phyloP scores from a whole-genome alignment of 345 rosid species.

The Streptanthus diversifolius region DNA sequence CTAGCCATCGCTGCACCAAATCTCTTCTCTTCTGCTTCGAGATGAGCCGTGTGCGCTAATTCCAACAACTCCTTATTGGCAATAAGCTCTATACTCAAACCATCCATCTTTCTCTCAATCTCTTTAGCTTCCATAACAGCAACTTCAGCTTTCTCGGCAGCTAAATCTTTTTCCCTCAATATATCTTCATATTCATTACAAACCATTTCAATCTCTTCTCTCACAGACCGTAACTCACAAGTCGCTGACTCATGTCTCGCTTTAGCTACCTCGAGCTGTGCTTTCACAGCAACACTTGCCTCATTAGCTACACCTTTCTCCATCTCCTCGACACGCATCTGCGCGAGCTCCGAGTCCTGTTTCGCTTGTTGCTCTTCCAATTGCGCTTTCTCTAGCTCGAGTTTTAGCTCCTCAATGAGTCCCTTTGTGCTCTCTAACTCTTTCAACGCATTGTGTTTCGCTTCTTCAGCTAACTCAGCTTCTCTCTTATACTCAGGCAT shows the following conservation, averaged over 20 bases:
- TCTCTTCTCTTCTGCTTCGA: conserved; percentile 89
- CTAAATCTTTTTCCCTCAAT: conserved; percentile 56
- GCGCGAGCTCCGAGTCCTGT: conserved; percentile 85
- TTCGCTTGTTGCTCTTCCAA: conserved; percentile 89
- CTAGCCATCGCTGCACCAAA: conserved; percentile 74
- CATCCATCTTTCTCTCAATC: conserved; percentile 78
- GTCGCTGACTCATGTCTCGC: conserved; percentile 66
- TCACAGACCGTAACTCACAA: conserved; percentile 60
- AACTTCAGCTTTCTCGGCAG: conserved; percentile 63
- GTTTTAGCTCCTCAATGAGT: conserved; percentile 70
- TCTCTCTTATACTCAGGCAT: conserved; percentile 61
- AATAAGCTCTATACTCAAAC: conserved; percentile 78
- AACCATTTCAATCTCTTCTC: conserved; percentile 61
- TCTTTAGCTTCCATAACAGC: conserved; percentile 67
- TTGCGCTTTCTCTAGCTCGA: conserved; percentile 82
- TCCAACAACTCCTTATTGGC: conserved; percentile 79
- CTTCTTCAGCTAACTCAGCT: conserved; percentile 66
- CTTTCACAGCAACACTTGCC: conserved; percentile 82
- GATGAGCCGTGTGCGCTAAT: conserved; percentile 80
- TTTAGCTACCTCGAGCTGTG: conserved; percentile 90
- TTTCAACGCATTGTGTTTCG: conserved; percentile 49
- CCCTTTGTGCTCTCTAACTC: conserved; percentile 72
- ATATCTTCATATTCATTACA: conserved; percentile 53
- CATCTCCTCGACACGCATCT: conserved; percentile 86
- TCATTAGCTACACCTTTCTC: conserved; percentile 86